phyloP scores from a whole-genome alignment of 2,329 filamentous ascomycete genomes.

The Davidsoniella virescens region DNA sequence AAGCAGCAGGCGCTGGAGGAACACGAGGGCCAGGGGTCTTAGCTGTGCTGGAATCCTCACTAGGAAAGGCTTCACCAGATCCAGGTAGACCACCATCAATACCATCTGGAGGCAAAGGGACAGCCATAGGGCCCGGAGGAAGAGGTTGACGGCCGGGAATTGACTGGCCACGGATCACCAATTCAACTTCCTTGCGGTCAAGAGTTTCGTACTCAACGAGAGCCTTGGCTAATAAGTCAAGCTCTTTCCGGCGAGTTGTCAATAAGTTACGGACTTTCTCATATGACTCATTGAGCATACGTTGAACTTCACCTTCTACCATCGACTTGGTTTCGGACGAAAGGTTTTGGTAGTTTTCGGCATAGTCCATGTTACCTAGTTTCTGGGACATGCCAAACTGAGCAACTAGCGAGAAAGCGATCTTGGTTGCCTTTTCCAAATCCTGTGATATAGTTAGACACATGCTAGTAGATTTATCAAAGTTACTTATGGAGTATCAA shows the following conservation, averaged over 20 bases:
- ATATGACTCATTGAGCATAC: constrained; percentile 67
- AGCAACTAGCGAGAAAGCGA: constrained; percentile 80
- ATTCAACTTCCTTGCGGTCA: constrained; percentile 74
- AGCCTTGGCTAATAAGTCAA: constrained; percentile 76
- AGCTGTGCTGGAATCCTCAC: constrained; percentile 1
- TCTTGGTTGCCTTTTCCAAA: constrained; percentile 62
- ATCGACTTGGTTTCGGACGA: constrained; percentile 73
- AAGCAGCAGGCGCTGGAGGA: constrained; percentile 9
- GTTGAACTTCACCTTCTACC: constrained; percentile 79
- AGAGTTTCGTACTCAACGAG: constrained; percentile 90
- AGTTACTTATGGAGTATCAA: constrained; percentile 13
- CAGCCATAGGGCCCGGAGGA: constrained; percentile 45
- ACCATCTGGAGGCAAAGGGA: constrained; percentile 10
- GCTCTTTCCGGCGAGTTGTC: constrained; percentile 58
- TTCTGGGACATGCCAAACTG: constrained; percentile 75
- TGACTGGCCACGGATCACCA: constrained; percentile 74
- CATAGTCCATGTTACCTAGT: constrained; percentile 80
- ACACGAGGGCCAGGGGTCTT: constrained; percentile 8
- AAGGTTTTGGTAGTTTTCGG: constrained; percentile 61
- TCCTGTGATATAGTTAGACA: constrained; percentile 39
- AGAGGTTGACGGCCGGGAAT: constrained; percentile 44
- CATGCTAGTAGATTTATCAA: not conserved
- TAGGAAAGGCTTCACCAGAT: constrained; percentile 11
- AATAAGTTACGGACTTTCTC: constrained; percentile 57
- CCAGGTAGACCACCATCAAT: constrained; percentile 9